phyloP scores from a whole-genome alignment of 345 rosid species.

The Ricinus communis region DNA sequence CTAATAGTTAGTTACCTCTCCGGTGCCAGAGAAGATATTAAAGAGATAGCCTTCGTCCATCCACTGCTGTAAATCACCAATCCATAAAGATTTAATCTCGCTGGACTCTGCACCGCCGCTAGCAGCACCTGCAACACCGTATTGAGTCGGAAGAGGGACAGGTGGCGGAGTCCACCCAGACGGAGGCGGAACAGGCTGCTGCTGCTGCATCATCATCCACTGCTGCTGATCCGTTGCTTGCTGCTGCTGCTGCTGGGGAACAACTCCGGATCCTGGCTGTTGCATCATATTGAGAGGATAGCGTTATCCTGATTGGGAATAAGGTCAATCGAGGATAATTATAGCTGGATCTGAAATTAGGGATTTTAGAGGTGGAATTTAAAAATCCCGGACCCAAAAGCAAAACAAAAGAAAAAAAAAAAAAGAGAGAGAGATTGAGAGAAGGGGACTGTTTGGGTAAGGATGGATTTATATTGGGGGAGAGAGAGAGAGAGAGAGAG shows the following conservation, averaged over 20 bases:
- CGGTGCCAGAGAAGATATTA: slow-evolving; percentile 50
- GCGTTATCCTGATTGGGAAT: background rate
- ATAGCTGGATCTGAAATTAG: slow-evolving; percentile 3
- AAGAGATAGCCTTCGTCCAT: slow-evolving; percentile 87
- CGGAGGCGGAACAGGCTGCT: slow-evolving; percentile 64
- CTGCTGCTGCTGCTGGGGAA: slow-evolving; percentile 33
- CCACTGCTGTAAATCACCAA: slow-evolving; percentile 88
- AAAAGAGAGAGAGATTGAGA: too few relatives aligned
- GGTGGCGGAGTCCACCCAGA: slow-evolving; percentile 81
- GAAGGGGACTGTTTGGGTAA: background rate
- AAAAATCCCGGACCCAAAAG: slow-evolving; percentile 1
- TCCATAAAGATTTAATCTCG: slow-evolving; percentile 85
- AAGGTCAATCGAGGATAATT: background rate
- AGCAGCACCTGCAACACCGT: slow-evolving; percentile 19
- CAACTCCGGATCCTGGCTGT: slow-evolving; percentile 61
- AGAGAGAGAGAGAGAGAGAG: too few relatives aligned
- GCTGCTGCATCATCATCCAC: slow-evolving; percentile 64
- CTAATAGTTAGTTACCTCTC: slow-evolving; percentile 55
- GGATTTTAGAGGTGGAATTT: background rate
- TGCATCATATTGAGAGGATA: slow-evolving; percentile 54
- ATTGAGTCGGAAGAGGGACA: slow-evolving; percentile 59
- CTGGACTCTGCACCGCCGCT: slow-evolving; percentile 19
- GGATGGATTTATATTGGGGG: background rate
- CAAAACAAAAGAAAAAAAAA: background rate
- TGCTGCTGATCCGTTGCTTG: slow-evolving; percentile 57